Percentiles rank a stretch among this genome's conserved stretches.
Evolutionary conservation across 2,329 filamentous ascomycete genomes (phyloP).

Genomic region (Colletotrichum spinosum): DNA sequence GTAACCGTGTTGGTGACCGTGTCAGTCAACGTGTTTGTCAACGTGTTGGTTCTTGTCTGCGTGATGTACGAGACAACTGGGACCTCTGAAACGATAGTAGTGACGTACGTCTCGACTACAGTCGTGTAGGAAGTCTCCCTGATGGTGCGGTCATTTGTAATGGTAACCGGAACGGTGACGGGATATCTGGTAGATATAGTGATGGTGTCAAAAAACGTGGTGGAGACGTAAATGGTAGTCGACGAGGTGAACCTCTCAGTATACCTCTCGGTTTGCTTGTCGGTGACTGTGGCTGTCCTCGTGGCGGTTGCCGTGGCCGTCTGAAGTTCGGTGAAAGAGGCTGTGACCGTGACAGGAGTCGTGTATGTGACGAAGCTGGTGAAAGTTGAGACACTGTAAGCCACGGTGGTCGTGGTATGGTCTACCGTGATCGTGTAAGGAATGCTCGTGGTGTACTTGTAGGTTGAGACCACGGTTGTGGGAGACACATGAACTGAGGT

Average conservation of each 20-base stretch:
- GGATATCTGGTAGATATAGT: slow-evolving; percentile 37
- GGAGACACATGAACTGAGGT: slow-evolving; percentile 21
- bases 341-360: slow-evolving; percentile 27
- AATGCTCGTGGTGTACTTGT: slow-evolving; percentile 34
- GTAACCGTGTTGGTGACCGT: not conserved
- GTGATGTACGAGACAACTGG: slow-evolving; percentile 24
- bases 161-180: slow-evolving; percentile 37
- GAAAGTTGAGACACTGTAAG: slow-evolving; percentile 24
- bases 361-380: slow-evolving; percentile 17
- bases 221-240: slow-evolving; percentile 30
- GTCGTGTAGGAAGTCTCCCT: slow-evolving; percentile 28
- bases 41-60: slow-evolving; percentile 1
- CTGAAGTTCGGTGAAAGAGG: slow-evolving; percentile 34
- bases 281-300: slow-evolving; percentile 24
- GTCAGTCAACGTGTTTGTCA: slow-evolving; percentile 11
- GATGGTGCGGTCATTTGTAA: slow-evolving; percentile 30
- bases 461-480: slow-evolving; percentile 33
- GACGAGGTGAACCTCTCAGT: slow-evolving; percentile 21
- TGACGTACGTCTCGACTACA: slow-evolving; percentile 11
- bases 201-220: slow-evolving; percentile 34
- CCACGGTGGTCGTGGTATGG: slow-evolving; percentile 31
- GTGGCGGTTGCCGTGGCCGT: slow-evolving; percentile 29
- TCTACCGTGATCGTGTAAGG: slow-evolving; percentile 33
- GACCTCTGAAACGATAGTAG: slow-evolving; percentile 18
- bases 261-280: slow-evolving; percentile 24